Percentiles rank a stretch among this genome's conserved stretches.
These are phyloP conservation scores for Citrus medica DNA, from an alignment of 345 rosid genomes.

Conservation along the genomic window DNA sequence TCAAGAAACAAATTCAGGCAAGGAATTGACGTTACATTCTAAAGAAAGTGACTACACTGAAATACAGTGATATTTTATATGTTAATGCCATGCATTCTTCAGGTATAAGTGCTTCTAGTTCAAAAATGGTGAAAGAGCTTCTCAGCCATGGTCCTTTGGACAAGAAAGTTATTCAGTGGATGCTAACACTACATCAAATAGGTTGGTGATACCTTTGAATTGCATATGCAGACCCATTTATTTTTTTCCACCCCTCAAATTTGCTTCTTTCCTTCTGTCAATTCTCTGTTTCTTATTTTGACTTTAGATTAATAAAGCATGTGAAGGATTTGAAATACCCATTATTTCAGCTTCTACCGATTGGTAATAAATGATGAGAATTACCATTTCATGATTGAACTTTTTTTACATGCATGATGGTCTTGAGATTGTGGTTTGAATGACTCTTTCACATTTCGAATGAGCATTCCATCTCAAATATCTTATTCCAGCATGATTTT, in stretches of 20 bases:
- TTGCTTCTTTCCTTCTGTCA: not conserved
- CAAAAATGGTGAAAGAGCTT: constrained; percentile 55
- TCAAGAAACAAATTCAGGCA: constrained; percentile 57
- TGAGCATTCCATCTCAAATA: not conserved
- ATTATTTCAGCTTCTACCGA: not conserved
- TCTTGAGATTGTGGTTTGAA: not conserved
- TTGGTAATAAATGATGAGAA: not conserved
- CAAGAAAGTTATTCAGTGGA: constrained; percentile 82
- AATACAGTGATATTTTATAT: constrained; percentile 7
- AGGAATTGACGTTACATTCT: constrained; percentile 23
- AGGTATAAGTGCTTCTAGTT: constrained; percentile 31
- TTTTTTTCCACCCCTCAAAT: not conserved
- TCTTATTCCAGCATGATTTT: not conserved
- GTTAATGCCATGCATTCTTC: constrained; percentile 19
- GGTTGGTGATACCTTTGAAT: constrained; percentile 42
- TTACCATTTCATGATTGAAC: not conserved
- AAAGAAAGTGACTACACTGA: constrained; percentile 11
- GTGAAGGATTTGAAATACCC: constrained; percentile 1
- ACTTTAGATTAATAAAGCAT: not conserved
- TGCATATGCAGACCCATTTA: constrained; percentile 3
- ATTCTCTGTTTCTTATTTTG: not conserved
- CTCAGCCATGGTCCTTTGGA: constrained; percentile 53
- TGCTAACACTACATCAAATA: constrained; percentile 90
- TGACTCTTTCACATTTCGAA: not conserved
- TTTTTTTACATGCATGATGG: not conserved